A percentile compares a stretch with the other conserved stretches of the same genome.
Evolutionary conservation across 2,329 filamentous ascomycete species (phyloP).

Genomic region (Trichoderma simmonsii): DNA sequence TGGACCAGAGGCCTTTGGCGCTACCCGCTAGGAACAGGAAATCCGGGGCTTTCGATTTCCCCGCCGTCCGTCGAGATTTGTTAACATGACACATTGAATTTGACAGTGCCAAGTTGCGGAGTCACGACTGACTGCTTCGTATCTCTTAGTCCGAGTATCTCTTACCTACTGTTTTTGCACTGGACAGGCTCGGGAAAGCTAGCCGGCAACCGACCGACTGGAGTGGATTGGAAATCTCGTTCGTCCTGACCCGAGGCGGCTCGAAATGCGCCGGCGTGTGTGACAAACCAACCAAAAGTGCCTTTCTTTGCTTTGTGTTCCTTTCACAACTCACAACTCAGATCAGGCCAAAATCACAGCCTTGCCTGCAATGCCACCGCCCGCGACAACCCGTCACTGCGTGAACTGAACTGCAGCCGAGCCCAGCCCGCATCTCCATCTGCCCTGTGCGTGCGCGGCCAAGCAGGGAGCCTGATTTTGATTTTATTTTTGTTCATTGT

Average conservation of each 20-base stretch:
- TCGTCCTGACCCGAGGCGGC: background rate
- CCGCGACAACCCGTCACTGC: slow-evolving; percentile 6
- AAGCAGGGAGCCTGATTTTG: background rate
- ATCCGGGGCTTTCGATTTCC: background rate
- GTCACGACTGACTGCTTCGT: background rate
- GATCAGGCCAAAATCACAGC: background rate
- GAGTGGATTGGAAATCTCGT: background rate
- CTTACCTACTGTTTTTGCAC: background rate
- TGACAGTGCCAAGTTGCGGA: background rate
- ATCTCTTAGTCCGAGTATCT: background rate
- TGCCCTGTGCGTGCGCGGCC: slow-evolving; percentile 15
- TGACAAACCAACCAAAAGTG: background rate
- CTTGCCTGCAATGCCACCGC: slow-evolving; percentile 23
- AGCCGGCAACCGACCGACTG: background rate
- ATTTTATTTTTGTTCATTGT: background rate
- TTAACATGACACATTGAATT: background rate
- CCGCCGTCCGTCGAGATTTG: background rate
- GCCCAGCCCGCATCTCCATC: slow-evolving; percentile 1
- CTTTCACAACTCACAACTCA: background rate
- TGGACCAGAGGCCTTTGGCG: background rate
- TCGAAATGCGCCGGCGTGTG: background rate
- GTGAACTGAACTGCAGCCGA: background rate
- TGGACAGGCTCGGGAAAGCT: background rate
- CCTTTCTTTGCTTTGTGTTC: background rate
- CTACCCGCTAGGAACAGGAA: background rate